These are phyloP conservation scores for Tarenaya hassleriana DNA, from an alignment of 345 rosid genomes.

Conservation along the genomic window DNA sequence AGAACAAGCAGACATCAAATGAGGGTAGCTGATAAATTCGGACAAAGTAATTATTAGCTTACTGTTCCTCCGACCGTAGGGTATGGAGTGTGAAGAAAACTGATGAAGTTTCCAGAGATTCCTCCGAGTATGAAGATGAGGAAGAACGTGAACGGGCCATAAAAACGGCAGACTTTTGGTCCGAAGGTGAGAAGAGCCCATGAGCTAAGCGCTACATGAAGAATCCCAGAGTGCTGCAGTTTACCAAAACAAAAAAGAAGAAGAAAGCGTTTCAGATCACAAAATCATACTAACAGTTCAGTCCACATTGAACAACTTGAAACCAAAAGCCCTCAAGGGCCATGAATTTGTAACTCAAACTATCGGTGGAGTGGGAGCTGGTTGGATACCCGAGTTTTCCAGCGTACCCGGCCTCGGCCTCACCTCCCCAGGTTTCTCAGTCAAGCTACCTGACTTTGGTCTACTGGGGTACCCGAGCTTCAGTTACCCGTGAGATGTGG, in stretches of 20 bases:
- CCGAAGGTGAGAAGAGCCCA: constrained; percentile 80
- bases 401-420: too few species aligned
- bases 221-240: constrained; percentile 72
- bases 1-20: background rate
- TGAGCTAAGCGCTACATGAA: constrained; percentile 71
- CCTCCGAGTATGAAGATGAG: constrained; percentile 84
- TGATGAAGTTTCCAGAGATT: constrained; percentile 73
- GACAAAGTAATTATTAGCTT: constrained; percentile 19
- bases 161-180: constrained; percentile 64
- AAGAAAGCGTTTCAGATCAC: constrained; percentile 10
- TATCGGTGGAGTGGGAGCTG: too few species aligned
- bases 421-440: too few species aligned
- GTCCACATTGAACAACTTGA: background rate
- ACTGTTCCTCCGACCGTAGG: constrained; percentile 91
- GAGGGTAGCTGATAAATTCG: background rate
- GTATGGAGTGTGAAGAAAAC: constrained; percentile 80
- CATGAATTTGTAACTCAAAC: background rate
- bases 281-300: background rate
- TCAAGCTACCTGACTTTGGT: too few species aligned
- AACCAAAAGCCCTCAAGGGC: constrained; percentile 11
- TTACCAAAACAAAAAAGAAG: background rate
- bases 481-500: too few species aligned
- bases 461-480: too few species aligned
- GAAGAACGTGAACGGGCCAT: constrained; percentile 67
- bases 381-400: too few species aligned